A percentile compares a stretch with the other conserved stretches of the same genome.
These are phyloP conservation scores for Puya raimondii DNA, from an alignment of 176 grass and related monocot genomes.

Conservation along the genomic window DNA sequence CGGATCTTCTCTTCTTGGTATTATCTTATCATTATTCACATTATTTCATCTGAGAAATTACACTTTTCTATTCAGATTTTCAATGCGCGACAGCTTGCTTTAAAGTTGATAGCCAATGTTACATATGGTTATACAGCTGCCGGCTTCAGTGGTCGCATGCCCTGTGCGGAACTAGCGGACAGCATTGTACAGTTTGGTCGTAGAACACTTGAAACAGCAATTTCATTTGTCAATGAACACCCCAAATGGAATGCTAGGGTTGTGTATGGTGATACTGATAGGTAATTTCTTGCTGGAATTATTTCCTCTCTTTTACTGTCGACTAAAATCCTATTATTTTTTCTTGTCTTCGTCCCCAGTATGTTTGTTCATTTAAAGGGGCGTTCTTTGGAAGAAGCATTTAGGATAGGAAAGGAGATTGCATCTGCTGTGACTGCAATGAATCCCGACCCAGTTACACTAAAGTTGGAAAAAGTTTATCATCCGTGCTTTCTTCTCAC, in stretches of 20 bases:
- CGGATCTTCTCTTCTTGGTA: background rate
- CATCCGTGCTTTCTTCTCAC: slow-evolving; percentile 93
- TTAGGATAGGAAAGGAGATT: slow-evolving; percentile 88
- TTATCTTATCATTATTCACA: slow-evolving; percentile 7
- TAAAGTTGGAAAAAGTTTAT: slow-evolving; percentile 95
- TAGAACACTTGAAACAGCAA: slow-evolving; percentile 89
- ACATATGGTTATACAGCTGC: slow-evolving; percentile 98
- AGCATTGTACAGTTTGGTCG: slow-evolving; percentile 97
- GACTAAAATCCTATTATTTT: background rate
- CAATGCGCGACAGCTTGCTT: slow-evolving; percentile 94
- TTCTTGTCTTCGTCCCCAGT: slow-evolving; percentile 26
- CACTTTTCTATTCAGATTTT: slow-evolving; percentile 55
- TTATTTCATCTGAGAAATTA: slow-evolving; percentile 11
- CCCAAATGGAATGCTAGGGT: slow-evolving; percentile 82
- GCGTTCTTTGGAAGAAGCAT: slow-evolving; percentile 73
- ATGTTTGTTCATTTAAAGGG: slow-evolving; percentile 96
- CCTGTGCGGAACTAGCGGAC: slow-evolving; percentile 94
- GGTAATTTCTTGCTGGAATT: slow-evolving; percentile 35
- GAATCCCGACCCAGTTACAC: slow-evolving; percentile 76
- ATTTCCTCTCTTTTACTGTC: background rate
- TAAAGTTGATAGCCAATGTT: slow-evolving; percentile 96
- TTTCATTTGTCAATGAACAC: slow-evolving; percentile 77
- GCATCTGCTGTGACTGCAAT: slow-evolving; percentile 63
- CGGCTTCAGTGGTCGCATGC: slow-evolving; percentile 93
- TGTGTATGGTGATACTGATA: slow-evolving; percentile 98